Evolutionary conservation across 305 asterid genomes (phyloP).

Genomic region (Solanum chacoense): DNA sequence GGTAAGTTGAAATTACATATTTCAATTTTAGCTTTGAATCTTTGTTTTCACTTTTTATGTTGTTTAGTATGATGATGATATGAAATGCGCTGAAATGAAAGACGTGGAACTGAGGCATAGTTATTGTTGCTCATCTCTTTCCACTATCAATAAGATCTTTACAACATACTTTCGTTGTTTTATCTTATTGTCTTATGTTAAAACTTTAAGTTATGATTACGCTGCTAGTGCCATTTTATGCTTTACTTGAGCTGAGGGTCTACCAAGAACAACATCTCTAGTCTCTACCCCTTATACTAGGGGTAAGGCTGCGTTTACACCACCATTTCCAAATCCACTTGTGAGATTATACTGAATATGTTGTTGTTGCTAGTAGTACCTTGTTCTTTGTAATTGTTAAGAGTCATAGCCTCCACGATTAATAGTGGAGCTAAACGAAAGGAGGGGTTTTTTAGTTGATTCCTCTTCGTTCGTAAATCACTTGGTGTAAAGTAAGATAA

Average conservation of each 20-base stretch:
- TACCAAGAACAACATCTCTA: not conserved
- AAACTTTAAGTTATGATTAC: not conserved
- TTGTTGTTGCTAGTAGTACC: not conserved
- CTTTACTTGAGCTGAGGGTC: not conserved
- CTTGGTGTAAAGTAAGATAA: not conserved
- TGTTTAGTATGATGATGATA: not conserved
- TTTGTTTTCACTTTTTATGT: not conserved
- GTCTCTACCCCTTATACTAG: not conserved
- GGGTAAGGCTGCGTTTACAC: not conserved
- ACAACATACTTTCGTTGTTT: not conserved
- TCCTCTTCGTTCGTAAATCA: not conserved
- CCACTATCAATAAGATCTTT: not conserved
- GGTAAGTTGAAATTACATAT: constrained; percentile 14
- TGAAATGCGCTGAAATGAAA: not conserved
- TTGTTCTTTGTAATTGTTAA: not conserved
- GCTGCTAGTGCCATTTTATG: not conserved
- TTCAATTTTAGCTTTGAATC: not conserved
- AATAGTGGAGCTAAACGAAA: too few species aligned
- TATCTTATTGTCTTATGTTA: not conserved
- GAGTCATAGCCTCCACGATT: not conserved
- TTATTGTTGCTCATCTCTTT: not conserved
- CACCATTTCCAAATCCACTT: not conserved
- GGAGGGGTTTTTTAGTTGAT: too few species aligned
- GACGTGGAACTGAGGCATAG: not conserved
- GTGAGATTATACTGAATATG: not conserved